A percentile compares a stretch with the other conserved stretches of the same genome.
phyloP scores from a whole-genome alignment of 108 stramenopile species.

The Skeletonema grethae region DNA sequence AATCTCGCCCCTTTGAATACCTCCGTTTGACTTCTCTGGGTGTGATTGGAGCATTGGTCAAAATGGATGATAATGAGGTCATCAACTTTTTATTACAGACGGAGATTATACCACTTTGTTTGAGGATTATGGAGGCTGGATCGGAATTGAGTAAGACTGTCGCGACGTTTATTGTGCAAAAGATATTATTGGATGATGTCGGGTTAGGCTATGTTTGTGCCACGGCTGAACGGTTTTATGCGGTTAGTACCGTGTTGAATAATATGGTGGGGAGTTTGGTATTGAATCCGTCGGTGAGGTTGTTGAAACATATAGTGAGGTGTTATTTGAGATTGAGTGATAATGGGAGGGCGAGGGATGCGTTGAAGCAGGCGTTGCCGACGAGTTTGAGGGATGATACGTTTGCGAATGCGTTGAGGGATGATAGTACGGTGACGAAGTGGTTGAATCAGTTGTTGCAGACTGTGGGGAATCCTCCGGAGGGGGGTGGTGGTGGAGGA shows the following conservation, averaged over 20 bases:
- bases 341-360: slow-evolving; percentile 93
- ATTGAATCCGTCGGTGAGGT: slow-evolving; percentile 85
- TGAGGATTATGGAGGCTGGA: slow-evolving; percentile 93
- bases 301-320: slow-evolving; percentile 98
- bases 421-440: slow-evolving; percentile 90
- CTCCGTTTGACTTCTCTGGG: slow-evolving; percentile 95
- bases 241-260: slow-evolving; percentile 91
- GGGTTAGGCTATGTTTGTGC: slow-evolving; percentile 99
- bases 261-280: slow-evolving; percentile 94
- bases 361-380: slow-evolving; percentile 93
- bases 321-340: slow-evolving; percentile 97
- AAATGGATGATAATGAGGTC: slow-evolving; percentile 97
- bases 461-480: slow-evolving; percentile 54
- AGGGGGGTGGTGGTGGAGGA: background rate
- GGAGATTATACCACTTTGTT: slow-evolving; percentile 86
- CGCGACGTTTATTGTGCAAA: slow-evolving; percentile 99
- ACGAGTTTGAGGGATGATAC: slow-evolving; percentile 87
- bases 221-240: slow-evolving; percentile 98
- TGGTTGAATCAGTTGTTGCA: slow-evolving; percentile 86
- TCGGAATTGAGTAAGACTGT: slow-evolving; percentile 96
- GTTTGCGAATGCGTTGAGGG: slow-evolving; percentile 76
- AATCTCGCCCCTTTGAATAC: slow-evolving; percentile 97
- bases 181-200: slow-evolving; percentile 96
- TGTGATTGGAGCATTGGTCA: slow-evolving; percentile 99
- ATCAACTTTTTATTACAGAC: slow-evolving; percentile 97